phyloP scores from a whole-genome alignment of 306 rosid genomes.

The Cucumis hystrix region DNA sequence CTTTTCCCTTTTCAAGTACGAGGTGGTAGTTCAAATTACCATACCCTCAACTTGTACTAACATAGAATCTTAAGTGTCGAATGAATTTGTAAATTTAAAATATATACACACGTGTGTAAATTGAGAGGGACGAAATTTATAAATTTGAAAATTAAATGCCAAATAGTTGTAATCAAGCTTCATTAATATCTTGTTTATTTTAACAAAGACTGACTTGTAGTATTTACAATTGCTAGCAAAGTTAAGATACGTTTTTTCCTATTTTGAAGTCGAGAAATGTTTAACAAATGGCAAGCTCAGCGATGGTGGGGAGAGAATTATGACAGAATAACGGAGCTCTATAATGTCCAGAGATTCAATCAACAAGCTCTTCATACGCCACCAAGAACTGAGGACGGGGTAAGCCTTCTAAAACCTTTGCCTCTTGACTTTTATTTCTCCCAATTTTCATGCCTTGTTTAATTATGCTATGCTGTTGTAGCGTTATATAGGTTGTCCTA shows the following conservation, averaged over 20 bases:
- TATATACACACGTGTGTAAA: too few species aligned
- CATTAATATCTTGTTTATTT: not conserved
- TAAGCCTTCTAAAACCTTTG: slow-evolving; percentile 10
- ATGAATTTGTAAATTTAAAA: too few species aligned
- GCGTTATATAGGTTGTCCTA: too few species aligned
- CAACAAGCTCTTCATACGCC: slow-evolving; percentile 65
- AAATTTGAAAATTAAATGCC: too few species aligned
- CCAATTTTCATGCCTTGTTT: not conserved
- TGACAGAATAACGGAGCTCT: slow-evolving; percentile 83
- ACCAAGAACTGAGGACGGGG: slow-evolving; percentile 76
- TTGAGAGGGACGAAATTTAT: too few species aligned
- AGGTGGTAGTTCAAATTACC: too few species aligned
- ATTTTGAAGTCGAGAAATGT: slow-evolving; percentile 81
- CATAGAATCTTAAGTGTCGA: too few species aligned
- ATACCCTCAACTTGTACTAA: too few species aligned
- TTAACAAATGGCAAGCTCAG: slow-evolving; percentile 79
- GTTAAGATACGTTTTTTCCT: slow-evolving; percentile 15
- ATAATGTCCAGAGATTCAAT: slow-evolving; percentile 73
- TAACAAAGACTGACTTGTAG: not conserved
- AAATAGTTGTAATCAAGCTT: too few species aligned
- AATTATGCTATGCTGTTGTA: not conserved
- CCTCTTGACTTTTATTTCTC: not conserved
- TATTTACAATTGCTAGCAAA: not conserved
- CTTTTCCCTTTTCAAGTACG: too few species aligned
- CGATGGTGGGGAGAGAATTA: slow-evolving; percentile 96